Base-by-base conservation (phyloP, 2,329 filamentous ascomycete genomes). In the Xylariaceae sp. region DNA sequence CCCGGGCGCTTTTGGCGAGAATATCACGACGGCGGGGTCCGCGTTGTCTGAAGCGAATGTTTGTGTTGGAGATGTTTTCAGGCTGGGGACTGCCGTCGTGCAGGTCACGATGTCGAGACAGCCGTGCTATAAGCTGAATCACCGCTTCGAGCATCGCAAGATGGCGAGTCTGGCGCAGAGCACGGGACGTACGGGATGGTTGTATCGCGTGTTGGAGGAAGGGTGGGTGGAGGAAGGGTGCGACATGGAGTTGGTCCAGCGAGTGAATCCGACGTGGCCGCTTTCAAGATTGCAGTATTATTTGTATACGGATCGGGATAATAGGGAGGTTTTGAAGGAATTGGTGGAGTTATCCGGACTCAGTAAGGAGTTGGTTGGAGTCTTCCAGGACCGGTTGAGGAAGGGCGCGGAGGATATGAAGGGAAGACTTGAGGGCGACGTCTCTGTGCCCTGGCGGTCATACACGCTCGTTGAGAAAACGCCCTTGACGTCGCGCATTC, bases 51-150 rank as follows among this genome's bases (percentile, higher is more conserved):
- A 88, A 73, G 74, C 75, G 42, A 88, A 84, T 62, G 72, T 88
- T 2, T 88, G 85, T 69, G 82, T 88, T 53, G 85, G 85, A 34
- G 86, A 88, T 64, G 74, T 81, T n/a, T 77, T 85, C 15, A 74
- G 77, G 0, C 77, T 87, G 6, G 78, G 70, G 6, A 67, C 68
- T 13, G 77, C 82, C 1, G 57, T 83, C 10, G 73, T 87, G 0
- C 80, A 88, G 66, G 82, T 87, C n/a, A 81, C 78, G 57, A 75
- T 86, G 56, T 82, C 83, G 0, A 77, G 85, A 10, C 80, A 84
- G 64, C 85, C 85, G 2, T 88, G 86, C 73, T 88, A 80, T 72
- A 88, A 88, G 68, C 77, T 88, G 4, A 88, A 88, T 65, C 84
- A 87, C 62, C 82, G 85, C 2, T 88, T 88, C 68, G 77, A 81